Conservation (phyloP, 2,329 filamentous ascomycete species). For the Corinectria fuckeliana region DNA sequence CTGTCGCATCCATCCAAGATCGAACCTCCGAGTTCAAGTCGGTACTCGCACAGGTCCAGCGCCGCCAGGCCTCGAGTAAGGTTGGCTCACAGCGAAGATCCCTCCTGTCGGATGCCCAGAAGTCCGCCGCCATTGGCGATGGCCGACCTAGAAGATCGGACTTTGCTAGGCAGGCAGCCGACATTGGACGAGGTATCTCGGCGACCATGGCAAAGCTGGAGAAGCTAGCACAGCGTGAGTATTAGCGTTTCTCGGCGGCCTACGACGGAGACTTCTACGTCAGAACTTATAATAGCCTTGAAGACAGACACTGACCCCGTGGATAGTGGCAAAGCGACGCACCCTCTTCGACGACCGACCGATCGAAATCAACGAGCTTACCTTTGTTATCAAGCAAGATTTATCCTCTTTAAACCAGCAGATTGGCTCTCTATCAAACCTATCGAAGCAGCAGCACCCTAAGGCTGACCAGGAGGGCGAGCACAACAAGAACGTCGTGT, state of each 20-base stretch:
- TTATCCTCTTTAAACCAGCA: constrained; percentile 83
- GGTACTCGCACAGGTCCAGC: constrained; percentile 86
- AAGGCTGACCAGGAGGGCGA: constrained; percentile 83
- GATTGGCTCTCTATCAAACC: constrained; percentile 80
- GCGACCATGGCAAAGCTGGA: constrained; percentile 95
- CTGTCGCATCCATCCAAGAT: constrained; percentile 86
- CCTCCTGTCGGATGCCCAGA: constrained; percentile 77
- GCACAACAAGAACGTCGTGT: constrained; percentile 97
- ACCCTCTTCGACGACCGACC: constrained; percentile 97
- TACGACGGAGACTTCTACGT: neutral
- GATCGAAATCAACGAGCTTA: constrained; percentile 95
- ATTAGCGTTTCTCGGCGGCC: neutral
- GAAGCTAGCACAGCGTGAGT: constrained; percentile 81
- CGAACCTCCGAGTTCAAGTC: constrained; percentile 94
- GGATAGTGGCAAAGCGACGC: constrained; percentile 85
- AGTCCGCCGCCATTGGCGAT: constrained; percentile 64
- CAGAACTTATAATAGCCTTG: neutral
- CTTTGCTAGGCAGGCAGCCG: constrained; percentile 89
- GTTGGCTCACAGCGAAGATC: constrained; percentile 80
- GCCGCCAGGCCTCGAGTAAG: constrained; percentile 77
- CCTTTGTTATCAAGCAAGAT: constrained; percentile 98
- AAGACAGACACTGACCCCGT: constrained; percentile 14
- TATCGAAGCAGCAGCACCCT: constrained; percentile 80
- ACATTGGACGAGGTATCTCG: constrained; percentile 90
- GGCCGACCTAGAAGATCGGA: constrained; percentile 74